These are phyloP conservation scores for Stephanodiscus triporus DNA, from an alignment of 108 stramenopile genomes.

Conservation along the genomic window DNA sequence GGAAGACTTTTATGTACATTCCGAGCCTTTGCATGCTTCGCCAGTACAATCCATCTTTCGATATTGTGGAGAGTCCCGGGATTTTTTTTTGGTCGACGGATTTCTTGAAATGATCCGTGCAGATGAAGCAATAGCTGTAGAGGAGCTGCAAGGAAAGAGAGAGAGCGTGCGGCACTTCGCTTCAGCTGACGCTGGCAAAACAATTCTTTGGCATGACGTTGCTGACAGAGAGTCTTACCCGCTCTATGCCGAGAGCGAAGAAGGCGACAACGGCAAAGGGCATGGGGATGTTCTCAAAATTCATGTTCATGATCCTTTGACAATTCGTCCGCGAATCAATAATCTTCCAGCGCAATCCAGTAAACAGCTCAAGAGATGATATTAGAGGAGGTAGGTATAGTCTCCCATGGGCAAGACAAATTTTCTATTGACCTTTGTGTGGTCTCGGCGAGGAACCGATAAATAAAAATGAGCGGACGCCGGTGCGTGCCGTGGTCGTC, in stretches of 20 bases:
- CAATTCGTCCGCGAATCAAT: not conserved
- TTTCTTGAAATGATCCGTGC: conserved; percentile 49
- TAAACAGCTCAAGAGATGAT: too few relatives aligned
- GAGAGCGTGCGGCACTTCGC: not conserved
- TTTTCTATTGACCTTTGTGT: too few relatives aligned
- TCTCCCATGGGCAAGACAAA: too few relatives aligned
- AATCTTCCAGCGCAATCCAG: too few relatives aligned
- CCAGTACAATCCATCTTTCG: conserved; percentile 44
- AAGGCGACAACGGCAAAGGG: conserved; percentile 33
- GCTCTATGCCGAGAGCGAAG: conserved; percentile 42
- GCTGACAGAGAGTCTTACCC: conserved; percentile 6
- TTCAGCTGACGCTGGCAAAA: not conserved
- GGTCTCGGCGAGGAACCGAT: too few relatives aligned
- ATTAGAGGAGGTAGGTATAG: too few relatives aligned
- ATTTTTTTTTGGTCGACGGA: conserved; percentile 40
- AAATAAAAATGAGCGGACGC: too few relatives aligned
- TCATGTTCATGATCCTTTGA: conserved; percentile 14
- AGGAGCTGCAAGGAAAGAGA: conserved; percentile 6
- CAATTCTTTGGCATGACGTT: not conserved
- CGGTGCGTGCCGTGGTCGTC: too few relatives aligned
- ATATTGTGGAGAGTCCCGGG: conserved; percentile 29
- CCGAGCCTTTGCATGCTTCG: conserved; percentile 44
- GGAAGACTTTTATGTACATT: conserved; percentile 52
- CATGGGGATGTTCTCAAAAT: conserved; percentile 11
- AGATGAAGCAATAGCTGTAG: conserved; percentile 47